These are phyloP conservation scores for Cyclotella kingstonii DNA, from an alignment of 108 stramenopile genomes.

Conservation along the genomic window DNA sequence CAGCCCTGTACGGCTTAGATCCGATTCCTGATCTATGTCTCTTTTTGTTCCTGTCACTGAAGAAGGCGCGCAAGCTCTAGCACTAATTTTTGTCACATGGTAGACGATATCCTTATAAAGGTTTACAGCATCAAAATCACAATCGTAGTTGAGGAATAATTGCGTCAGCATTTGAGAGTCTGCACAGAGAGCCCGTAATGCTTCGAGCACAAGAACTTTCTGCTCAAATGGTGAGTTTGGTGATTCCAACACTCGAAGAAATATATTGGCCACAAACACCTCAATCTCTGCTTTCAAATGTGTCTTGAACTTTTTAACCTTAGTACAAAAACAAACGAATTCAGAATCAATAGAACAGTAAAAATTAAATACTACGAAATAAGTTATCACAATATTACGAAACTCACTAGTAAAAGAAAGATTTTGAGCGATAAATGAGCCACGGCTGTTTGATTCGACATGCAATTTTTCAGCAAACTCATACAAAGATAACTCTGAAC, in stretches of 20 bases:
- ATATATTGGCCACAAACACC: conserved; percentile 96
- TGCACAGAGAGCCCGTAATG: conserved; percentile 81
- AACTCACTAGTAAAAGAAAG: conserved; percentile 85
- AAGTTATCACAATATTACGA: background rate
- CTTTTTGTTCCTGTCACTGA: conserved; percentile 42
- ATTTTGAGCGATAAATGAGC: conserved; percentile 93
- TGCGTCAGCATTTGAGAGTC: conserved; percentile 89
- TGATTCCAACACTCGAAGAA: conserved; percentile 92
- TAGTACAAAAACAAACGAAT: background rate
- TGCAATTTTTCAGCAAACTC: conserved; percentile 94
- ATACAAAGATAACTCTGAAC: conserved; percentile 93
- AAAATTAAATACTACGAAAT: background rate
- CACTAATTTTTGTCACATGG: conserved; percentile 79
- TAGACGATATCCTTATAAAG: conserved; percentile 94
- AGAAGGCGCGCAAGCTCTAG: conserved; percentile 29
- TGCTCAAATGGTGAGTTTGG: conserved; percentile 94
- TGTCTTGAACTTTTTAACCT: conserved; percentile 86
- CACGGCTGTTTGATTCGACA: conserved; percentile 88
- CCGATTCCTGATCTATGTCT: conserved; percentile 64
- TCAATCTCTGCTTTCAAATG: conserved; percentile 95
- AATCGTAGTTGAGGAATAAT: conserved; percentile 99
- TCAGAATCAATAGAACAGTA: background rate
- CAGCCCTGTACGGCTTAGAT: conserved; percentile 67
- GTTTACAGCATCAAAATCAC: conserved; percentile 91
- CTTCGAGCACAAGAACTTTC: conserved; percentile 94